Conservation (phyloP, 768 basidiomycete genomes). For the Macrolepiota dolichaula region DNA sequence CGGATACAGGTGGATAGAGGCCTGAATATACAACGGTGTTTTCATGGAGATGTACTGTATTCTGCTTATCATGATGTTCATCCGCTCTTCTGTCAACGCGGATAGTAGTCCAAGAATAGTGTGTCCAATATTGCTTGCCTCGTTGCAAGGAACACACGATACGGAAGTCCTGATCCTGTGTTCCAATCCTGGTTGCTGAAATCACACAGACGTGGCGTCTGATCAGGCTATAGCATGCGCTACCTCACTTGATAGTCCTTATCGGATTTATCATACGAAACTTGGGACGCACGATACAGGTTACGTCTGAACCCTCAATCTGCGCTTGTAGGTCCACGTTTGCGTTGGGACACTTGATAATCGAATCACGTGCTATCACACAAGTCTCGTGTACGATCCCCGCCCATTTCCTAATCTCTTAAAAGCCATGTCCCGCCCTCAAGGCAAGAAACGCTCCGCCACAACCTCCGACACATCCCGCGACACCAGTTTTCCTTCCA, state of each 20-base stretch:
- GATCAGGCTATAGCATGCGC: too few relatives aligned
- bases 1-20: too few relatives aligned
- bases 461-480: constrained; percentile 24
- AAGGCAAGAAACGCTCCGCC: constrained; percentile 34
- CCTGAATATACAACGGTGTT: neutral
- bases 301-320: too few relatives aligned
- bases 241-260: too few relatives aligned
- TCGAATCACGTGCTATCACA: neutral
- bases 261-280: too few relatives aligned
- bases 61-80: neutral
- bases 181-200: too few relatives aligned
- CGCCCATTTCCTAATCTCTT: constrained; percentile 7
- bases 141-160: too few relatives aligned
- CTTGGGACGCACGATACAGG: too few relatives aligned
- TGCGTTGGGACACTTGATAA: neutral
- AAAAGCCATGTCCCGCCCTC: constrained; percentile 25
- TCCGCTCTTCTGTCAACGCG: neutral
- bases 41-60: neutral
- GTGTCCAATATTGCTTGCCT: too few relatives aligned
- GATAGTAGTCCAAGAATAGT: neutral
- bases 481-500: constrained; percentile 17
- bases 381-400: neutral
- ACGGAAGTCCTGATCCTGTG: too few relatives aligned
- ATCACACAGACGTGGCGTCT: too few relatives aligned
- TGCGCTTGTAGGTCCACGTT: constrained; percentile 2